phyloP scores from a whole-genome alignment of 345 rosid genomes.

The Eucalyptus regnans region DNA sequence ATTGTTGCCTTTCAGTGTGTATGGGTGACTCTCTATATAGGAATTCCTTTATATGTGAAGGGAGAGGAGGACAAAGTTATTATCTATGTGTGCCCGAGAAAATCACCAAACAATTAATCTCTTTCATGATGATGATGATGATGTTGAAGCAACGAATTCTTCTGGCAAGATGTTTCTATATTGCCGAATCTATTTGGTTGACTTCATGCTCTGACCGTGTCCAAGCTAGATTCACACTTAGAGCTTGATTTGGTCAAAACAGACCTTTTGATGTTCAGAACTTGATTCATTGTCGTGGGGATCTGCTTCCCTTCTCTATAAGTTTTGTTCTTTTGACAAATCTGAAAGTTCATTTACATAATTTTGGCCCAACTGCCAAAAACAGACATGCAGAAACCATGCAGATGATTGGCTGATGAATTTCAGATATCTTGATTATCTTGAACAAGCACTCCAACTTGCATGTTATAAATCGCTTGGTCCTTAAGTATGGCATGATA shows the following conservation, averaged over 20 bases:
- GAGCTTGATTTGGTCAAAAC: background rate
- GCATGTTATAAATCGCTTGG: background rate
- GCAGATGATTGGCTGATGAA: background rate
- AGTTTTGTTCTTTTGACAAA: background rate
- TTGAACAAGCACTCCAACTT: background rate
- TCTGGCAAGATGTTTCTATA: background rate
- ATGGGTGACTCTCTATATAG: background rate
- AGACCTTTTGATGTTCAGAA: background rate
- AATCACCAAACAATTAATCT: background rate
- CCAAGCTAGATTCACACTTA: background rate
- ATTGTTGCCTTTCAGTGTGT: background rate
- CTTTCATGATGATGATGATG: background rate
- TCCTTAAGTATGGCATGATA: background rate
- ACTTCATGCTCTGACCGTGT: background rate
- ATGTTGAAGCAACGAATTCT: background rate
- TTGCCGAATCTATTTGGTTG: background rate
- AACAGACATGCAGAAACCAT: background rate
- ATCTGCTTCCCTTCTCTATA: background rate
- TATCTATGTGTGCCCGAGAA: background rate
- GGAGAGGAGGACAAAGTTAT: background rate
- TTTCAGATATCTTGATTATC: background rate
- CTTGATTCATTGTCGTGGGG: background rate
- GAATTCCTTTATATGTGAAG: background rate
- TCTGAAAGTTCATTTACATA: background rate
- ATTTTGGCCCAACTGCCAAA: background rate